Conservation (phyloP, 768 basidiomycete species). For the Gloeopeniophorella convolvens region DNA sequence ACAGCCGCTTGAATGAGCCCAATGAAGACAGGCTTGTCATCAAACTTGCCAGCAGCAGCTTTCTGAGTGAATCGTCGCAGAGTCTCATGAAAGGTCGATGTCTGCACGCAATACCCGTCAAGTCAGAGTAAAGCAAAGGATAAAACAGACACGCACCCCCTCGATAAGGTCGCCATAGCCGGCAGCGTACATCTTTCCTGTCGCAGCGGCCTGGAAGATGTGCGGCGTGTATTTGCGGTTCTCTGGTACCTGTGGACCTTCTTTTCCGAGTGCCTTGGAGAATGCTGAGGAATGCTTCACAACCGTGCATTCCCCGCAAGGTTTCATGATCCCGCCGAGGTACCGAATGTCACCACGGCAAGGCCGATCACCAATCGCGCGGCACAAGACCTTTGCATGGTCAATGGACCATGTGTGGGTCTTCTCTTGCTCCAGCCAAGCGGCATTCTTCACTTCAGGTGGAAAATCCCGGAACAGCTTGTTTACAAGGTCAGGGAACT, state of each 20-base stretch:
- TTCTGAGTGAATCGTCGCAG: conserved; percentile 17
- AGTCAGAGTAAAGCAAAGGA: not conserved
- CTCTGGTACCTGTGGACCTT: not conserved
- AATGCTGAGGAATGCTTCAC: not conserved
- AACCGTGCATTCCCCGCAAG: not conserved
- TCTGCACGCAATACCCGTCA: not conserved
- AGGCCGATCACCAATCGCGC: not conserved
- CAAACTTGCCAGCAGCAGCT: conserved; percentile 25
- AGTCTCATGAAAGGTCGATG: not conserved
- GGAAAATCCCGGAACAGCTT: not conserved
- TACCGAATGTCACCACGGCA: not conserved
- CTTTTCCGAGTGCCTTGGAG: not conserved
- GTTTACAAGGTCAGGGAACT: no score
- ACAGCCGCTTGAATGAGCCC: conserved; percentile 30
- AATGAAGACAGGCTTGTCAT: conserved; percentile 24
- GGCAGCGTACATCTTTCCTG: not conserved
- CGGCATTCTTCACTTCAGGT: not conserved
- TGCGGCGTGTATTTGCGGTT: not conserved
- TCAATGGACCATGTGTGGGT: not conserved
- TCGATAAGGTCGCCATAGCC: not conserved
- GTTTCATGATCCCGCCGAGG: not conserved
- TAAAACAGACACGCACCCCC: not conserved
- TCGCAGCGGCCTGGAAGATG: not conserved
- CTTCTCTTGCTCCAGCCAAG: not conserved
- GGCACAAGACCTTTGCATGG: not conserved